Base-by-base conservation (phyloP, 2,329 filamentous ascomycete genomes). In the Cladosporium sp. region DNA sequence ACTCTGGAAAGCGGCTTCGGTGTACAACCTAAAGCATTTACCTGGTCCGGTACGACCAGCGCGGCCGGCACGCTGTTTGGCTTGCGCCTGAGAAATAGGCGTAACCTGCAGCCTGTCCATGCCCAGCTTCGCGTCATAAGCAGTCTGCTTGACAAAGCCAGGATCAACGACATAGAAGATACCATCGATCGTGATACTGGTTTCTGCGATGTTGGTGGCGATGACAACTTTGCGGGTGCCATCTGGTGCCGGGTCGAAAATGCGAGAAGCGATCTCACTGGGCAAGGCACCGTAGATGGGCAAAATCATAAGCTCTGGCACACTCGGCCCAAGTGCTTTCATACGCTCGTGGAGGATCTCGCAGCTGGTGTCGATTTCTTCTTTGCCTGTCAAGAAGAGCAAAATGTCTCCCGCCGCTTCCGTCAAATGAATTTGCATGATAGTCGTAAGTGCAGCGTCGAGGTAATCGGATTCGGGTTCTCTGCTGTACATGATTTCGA, bases 81-180 rank as follows among this genome's bases (percentile, higher is more conserved):
- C 96, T 77, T 98, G 93, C 0, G 96, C 95, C 78, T 98, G 94
- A 0, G 93, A 97, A 70, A 99, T 96, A 0, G 96, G 96, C 0
- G 93, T 97, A 4, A 99, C 92, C 32, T 98, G 91, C 26, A 99
- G 83, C 3, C 94, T 93, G 74, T 99, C 95, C 94, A 99, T 99
- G 64, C 95, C 95, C 2, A 98, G 86, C 79, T 98, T 98, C 0
- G 94, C 92, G 75, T 99, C 94, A 76, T 97, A 99, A 1, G 92
- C 93, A 71, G 95, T 97, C 76, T 98, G 93, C 81, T 99, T 99
- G 68, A 97, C 94, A 72, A 98, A 99, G 1, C 95, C 95, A 2
- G 95, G 93, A 74, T 99, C 95, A 18, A 99, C 89, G 21, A 99
- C 96, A 75, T 96, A 98, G 81, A 94, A 97, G 71, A 99, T 97